phyloP scores from a whole-genome alignment of 441 rosid genomes.

The Adansonia grandidieri region DNA sequence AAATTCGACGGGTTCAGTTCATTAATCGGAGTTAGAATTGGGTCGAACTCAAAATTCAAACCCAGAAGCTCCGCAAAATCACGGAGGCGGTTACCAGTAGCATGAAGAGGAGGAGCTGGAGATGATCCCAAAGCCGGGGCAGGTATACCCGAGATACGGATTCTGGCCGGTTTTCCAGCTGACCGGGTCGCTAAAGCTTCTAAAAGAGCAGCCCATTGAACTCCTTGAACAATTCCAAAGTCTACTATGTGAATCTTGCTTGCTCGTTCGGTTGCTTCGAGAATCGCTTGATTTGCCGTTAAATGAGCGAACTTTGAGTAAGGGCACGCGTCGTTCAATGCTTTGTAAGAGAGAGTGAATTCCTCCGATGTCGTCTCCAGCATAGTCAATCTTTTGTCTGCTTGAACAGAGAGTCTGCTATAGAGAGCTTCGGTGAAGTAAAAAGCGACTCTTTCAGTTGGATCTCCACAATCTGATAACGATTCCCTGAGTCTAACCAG shows the following conservation, averaged over 20 bases:
- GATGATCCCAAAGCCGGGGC: constrained; percentile 71
- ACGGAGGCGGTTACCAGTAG: constrained; percentile 79
- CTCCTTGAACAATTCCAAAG: constrained; percentile 92
- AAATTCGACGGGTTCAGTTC: constrained; percentile 59
- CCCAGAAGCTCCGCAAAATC: constrained; percentile 74
- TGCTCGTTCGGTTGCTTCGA: constrained; percentile 73
- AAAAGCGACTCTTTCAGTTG: constrained; percentile 69
- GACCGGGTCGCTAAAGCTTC: constrained; percentile 85
- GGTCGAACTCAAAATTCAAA: constrained; percentile 74
- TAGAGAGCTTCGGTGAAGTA: constrained; percentile 71
- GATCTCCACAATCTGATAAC: constrained; percentile 62
- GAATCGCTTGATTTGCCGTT: constrained; percentile 90
- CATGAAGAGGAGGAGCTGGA: constrained; percentile 59
- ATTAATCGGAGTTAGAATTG: constrained; percentile 61
- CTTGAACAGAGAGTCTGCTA: constrained; percentile 39
- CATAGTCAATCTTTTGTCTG: constrained; percentile 32
- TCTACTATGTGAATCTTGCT: constrained; percentile 83
- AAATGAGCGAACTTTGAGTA: constrained; percentile 86
- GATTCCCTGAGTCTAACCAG: constrained; percentile 51
- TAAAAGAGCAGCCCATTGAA: constrained; percentile 85
- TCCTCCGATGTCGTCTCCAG: constrained; percentile 49
- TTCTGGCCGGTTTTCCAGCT: constrained; percentile 62
- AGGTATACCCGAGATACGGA: constrained; percentile 89
- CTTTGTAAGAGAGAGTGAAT: constrained; percentile 66
- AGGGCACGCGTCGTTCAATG: constrained; percentile 89